Conservation (phyloP, 2,329 filamentous ascomycete genomes). For the Chaetomium sp. region DNA sequence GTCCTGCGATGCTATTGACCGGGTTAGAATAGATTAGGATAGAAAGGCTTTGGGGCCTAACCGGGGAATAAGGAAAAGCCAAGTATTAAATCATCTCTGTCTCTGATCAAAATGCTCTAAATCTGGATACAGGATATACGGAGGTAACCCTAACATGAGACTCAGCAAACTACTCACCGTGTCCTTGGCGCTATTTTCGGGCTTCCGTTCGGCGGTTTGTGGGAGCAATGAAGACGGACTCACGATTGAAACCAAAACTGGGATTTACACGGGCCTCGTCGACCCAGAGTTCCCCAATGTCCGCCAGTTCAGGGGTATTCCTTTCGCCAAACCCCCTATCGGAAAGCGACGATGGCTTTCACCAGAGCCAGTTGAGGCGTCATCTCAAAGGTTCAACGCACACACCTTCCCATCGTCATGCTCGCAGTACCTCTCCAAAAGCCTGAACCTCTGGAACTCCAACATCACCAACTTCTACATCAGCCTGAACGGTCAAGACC, state of each 20-base stretch:
- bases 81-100: no score
- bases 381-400: conserved; percentile 14
- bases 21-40: no score
- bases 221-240: background rate
- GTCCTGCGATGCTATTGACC: no score
- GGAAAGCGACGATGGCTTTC: conserved; percentile 20
- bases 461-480: conserved; percentile 29
- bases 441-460: conserved; percentile 26
- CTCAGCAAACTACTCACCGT: no score
- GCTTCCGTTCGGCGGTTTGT: background rate
- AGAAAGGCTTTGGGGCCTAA: no score
- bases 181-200: no score
- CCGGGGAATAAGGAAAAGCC: no score
- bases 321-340: conserved; percentile 33
- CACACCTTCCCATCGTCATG: conserved; percentile 23
- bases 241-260: conserved; percentile 26
- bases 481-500: conserved; percentile 28
- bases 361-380: conserved; percentile 18
- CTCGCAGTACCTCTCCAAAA: conserved; percentile 22
- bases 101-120: no score
- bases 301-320: conserved; percentile 33
- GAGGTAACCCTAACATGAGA: no score
- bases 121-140: no score
- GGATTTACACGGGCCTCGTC: conserved; percentile 30
- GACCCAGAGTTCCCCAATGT: conserved; percentile 29